Conservation (phyloP, 371 early-diverging fungal species). For the Mucor racemosus region DNA sequence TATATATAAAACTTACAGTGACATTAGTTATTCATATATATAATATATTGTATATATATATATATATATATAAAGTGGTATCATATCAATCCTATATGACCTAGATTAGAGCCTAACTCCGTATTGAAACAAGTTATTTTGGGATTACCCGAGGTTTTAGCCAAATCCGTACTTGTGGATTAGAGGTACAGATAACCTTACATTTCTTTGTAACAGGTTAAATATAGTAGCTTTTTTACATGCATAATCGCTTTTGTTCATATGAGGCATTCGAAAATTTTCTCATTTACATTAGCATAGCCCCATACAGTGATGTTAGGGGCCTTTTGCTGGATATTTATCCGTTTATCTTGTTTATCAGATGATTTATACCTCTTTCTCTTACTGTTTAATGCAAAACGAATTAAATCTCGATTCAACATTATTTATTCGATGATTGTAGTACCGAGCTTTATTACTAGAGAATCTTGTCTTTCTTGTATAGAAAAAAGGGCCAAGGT, state of each 20-base stretch:
- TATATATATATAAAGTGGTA: too few relatives aligned
- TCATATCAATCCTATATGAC: not conserved
- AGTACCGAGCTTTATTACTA: too few relatives aligned
- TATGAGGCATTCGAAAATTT: not conserved
- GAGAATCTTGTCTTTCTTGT: too few relatives aligned
- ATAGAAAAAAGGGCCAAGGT: too few relatives aligned
- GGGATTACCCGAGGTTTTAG: slow-evolving; percentile 1
- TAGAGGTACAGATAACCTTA: not conserved
- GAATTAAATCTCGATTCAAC: too few relatives aligned
- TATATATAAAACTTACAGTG: not conserved
- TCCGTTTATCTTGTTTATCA: too few relatives aligned
- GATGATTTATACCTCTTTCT: too few relatives aligned
- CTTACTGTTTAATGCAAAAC: too few relatives aligned
- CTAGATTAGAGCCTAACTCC: not conserved
- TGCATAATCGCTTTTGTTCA: not conserved
- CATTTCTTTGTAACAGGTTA: not conserved
- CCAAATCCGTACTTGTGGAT: slow-evolving; percentile 3
- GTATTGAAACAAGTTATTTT: slow-evolving; percentile 2
- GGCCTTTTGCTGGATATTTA: too few relatives aligned
- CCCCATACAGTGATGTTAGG: too few relatives aligned
- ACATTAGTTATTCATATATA: not conserved
- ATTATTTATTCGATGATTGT: too few relatives aligned
- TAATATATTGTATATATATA: too few relatives aligned
- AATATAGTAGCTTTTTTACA: not conserved
- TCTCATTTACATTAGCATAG: not conserved